Evolutionary conservation across 305 asterid species (phyloP).

Genomic region (Solanum hybrid): DNA sequence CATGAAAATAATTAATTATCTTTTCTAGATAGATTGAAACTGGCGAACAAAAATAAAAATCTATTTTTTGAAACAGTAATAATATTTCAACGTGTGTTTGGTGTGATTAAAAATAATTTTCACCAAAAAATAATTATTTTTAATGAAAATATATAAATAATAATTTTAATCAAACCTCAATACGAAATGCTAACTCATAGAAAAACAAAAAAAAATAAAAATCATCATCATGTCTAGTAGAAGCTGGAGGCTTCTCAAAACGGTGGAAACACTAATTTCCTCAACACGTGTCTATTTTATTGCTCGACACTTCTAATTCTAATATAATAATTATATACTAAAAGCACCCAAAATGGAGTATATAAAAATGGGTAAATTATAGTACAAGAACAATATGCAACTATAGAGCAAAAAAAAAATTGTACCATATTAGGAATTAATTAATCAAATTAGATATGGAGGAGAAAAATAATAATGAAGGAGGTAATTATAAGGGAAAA

Average conservation of each 20-base stretch:
- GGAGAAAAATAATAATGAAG: slow-evolving; percentile 3
- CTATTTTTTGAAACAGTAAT: no score
- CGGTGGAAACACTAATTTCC: background rate
- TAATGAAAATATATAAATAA: no score
- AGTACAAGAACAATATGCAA: background rate
- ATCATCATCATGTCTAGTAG: background rate
- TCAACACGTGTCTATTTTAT: background rate
- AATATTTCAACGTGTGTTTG: no score
- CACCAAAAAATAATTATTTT: no score
- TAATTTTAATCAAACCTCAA: no score
- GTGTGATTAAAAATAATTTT: no score
- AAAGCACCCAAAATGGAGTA: background rate
- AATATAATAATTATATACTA: background rate
- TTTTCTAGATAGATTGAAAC: no score
- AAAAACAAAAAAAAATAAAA: no score
- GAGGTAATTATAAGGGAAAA: background rate
- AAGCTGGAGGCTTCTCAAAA: background rate
- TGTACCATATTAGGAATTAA: background rate
- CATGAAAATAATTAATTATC: no score
- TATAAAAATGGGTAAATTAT: background rate
- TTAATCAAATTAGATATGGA: slow-evolving; percentile 17
- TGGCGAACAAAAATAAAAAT: no score
- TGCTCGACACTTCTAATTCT: background rate
- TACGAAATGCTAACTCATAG: no score
- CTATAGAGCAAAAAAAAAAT: background rate